Evolutionary conservation across 768 basidiomycete genomes (phyloP), one percentile per base, ranked within the genome.

Genomic region (Guyanaporus albipodus): DNA sequence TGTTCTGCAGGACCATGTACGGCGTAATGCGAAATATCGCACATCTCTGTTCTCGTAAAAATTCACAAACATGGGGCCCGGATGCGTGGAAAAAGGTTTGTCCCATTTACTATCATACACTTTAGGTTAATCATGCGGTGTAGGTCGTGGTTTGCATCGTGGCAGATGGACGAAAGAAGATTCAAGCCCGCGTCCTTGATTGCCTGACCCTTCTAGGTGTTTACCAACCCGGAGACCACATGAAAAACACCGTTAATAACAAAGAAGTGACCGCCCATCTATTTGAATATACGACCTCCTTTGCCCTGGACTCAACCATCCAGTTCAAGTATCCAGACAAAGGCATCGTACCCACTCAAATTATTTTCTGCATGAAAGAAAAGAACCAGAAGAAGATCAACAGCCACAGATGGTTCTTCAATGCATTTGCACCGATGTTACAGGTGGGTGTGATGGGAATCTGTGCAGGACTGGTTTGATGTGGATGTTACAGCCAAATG

Each of bases 311-410:
- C 61, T 73, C 86, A 2, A 81, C 85, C 57, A 68, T 92, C 34
- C 86, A 87, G 58, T 91, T 92, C 70, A 81, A 79, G 61, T 91
- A 89, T 54, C 88, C 91, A 1, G 92, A 93, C 62, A 92, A 91
- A 66, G 92, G 92, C 3, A 88, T 94, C 33, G 86, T 92, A 11
- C 93, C 92, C 2, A 91, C 87, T n/a, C 95, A 94, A 62, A 92
- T 90, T 39, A 83, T 98, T 26, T 90, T 90, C 62, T 88, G 85
- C 62, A 76, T 89, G 73, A 90, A 91, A 71, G 92, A 94, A 71
- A 88, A 82, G 72, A 97, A 95, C 62, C 86, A 91, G 62, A 93
- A 94, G 74, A 96, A 97, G 71, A 94, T 97, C 61, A 97, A 96
- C 64, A 90, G 87, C 38, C 93, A 96, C 59, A 75, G 94, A 38